Percentiles rank a stretch among this genome's conserved stretches.
phyloP scores from a whole-genome alignment of 1,139 yeast species.

The Lodderomyces elongisporus region DNA sequence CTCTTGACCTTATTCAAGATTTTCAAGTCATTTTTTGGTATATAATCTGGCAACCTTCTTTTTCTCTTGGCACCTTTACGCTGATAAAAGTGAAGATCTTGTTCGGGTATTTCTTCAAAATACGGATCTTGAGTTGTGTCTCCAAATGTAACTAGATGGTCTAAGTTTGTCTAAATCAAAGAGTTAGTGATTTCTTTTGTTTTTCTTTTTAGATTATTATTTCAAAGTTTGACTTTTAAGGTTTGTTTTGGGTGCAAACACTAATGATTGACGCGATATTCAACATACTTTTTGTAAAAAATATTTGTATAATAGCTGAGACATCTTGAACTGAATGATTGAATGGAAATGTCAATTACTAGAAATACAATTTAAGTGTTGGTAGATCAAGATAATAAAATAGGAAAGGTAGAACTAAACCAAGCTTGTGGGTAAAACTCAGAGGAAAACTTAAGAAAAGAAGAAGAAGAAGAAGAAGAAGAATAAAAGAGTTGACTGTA shows the following conservation, averaged over 20 bases:
- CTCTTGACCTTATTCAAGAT: constrained; percentile 51
- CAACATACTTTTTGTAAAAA: constrained; percentile 37
- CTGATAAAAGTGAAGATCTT: constrained; percentile 43
- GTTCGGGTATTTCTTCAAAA: constrained; percentile 44
- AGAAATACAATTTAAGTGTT: too few species aligned
- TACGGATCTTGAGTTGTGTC: constrained; percentile 41
- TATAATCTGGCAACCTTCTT: constrained; percentile 48
- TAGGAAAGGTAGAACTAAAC: too few species aligned
- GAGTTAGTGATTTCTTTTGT: constrained; percentile 5
- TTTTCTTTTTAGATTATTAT: too few species aligned
- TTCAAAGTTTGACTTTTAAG: neutral
- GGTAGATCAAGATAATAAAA: too few species aligned
- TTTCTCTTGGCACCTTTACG: constrained; percentile 44
- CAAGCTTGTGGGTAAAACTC: too few species aligned
- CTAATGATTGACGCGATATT: neutral
- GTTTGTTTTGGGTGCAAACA: neutral
- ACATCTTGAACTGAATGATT: constrained; percentile 14
- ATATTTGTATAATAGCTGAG: constrained; percentile 19
- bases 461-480: too few species aligned
- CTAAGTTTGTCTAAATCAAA: constrained; percentile 28
- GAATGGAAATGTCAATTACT: too few species aligned
- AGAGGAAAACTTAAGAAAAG: too few species aligned
- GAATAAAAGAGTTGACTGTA: too few species aligned
- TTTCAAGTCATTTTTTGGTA: constrained; percentile 49
- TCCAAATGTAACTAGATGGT: constrained; percentile 30